A percentile compares a stretch with the other conserved stretches of the same genome.
Conservation (phyloP, 805 yeast species). For the Clavispora asparagi region DNA sequence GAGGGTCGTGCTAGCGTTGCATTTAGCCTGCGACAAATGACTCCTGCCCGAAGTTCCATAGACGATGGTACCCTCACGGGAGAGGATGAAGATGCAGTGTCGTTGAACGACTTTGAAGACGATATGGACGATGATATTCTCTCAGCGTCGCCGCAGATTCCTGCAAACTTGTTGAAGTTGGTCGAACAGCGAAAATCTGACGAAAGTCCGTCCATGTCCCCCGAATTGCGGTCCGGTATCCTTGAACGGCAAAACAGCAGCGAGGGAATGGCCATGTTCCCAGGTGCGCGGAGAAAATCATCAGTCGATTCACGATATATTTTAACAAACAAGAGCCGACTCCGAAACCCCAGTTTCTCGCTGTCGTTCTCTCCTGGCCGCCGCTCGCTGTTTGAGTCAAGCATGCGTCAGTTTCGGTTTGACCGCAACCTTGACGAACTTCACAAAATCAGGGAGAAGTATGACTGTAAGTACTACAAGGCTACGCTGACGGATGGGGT, state of each 20-base stretch:
- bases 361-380: constrained; percentile 7
- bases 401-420: constrained; percentile 8
- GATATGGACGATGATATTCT: constrained; percentile 41
- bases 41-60: background rate
- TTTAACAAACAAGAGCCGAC: constrained; percentile 16
- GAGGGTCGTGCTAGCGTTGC: constrained; percentile 1
- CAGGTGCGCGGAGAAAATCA: constrained; percentile 14
- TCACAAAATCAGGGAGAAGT: constrained; percentile 14
- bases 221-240: constrained; percentile 14
- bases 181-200: constrained; percentile 43
- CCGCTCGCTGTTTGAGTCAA: constrained; percentile 11
- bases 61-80: constrained; percentile 9
- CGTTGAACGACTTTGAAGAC: constrained; percentile 30
- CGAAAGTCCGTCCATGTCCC: constrained; percentile 29
- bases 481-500: constrained; percentile 30
- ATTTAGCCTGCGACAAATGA: constrained; percentile 15
- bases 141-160: constrained; percentile 67
- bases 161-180: constrained; percentile 50
- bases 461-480: constrained; percentile 38
- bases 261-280: constrained; percentile 4
- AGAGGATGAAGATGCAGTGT: constrained; percentile 21
- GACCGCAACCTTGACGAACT: constrained; percentile 10
- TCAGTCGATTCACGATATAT: constrained; percentile 30
- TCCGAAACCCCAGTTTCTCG: constrained; percentile 14
- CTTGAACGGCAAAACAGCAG: constrained; percentile 19